Percentiles rank a stretch among this genome's conserved stretches.
phyloP scores from a whole-genome alignment of 2,329 filamentous ascomycete species.

The Bipolaris gigantea region DNA sequence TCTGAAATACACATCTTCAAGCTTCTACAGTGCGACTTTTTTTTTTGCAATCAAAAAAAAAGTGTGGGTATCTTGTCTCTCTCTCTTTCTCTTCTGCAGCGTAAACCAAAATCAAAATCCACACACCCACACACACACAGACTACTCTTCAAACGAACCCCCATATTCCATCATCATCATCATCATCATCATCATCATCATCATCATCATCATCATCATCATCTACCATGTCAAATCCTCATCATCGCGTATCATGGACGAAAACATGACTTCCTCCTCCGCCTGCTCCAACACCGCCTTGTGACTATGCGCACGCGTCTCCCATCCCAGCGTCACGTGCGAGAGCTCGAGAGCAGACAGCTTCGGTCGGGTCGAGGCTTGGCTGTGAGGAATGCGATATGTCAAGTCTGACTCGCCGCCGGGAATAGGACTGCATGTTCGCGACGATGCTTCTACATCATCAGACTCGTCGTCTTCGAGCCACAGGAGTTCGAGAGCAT shows the following conservation, averaged over 20 bases:
- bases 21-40: no score
- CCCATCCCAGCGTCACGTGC: conserved; percentile 10
- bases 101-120: background rate
- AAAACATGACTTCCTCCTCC: conserved; percentile 10
- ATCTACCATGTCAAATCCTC: conserved; percentile 1
- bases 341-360: conserved; percentile 12
- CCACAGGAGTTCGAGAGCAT: conserved; percentile 5
- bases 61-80: no score
- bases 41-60: no score
- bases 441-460: background rate
- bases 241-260: conserved; percentile 7
- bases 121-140: no score
- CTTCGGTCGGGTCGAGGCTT: conserved; percentile 8
- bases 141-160: background rate
- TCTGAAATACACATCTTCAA: no score
- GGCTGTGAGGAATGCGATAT: conserved; percentile 4
- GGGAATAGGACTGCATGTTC: background rate
- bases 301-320: conserved; percentile 7
- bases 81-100: no score
- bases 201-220: no score
- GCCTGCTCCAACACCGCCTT: conserved; percentile 11
- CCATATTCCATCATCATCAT: background rate
- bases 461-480: conserved; percentile 12
- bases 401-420: background rate
- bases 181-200: no score